Conservation (phyloP, 225 moss, liverwort and hornwort species). For the Thuidium tamariscinum region DNA sequence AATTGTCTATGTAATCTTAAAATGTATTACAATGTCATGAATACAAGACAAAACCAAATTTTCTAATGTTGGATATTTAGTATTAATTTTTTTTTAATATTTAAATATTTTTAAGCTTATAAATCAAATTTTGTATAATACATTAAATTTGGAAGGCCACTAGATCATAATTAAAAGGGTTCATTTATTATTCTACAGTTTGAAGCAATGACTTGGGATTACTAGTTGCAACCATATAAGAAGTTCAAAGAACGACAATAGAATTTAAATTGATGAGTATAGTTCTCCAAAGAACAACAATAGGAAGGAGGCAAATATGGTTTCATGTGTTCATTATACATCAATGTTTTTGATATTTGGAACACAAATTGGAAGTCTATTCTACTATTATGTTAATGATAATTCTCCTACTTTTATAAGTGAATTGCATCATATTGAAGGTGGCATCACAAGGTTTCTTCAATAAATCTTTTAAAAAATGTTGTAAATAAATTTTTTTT, state of each 20-base stretch:
- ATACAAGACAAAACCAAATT: neutral
- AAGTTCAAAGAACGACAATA: too few species aligned
- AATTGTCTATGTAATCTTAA: neutral
- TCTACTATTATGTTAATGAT: neutral
- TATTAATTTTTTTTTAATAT: too few species aligned
- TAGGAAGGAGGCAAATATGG: neutral
- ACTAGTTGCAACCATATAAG: too few species aligned
- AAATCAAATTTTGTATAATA: neutral
- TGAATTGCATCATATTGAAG: conserved; percentile 5
- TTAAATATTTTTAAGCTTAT: neutral
- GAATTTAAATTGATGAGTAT: too few species aligned
- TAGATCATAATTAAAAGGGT: neutral
- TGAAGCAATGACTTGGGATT: too few species aligned
- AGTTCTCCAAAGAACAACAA: too few species aligned
- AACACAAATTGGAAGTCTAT: conserved; percentile 15
- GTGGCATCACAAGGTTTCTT: conserved; percentile 16
- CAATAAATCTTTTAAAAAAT: neutral
- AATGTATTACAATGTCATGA: neutral
- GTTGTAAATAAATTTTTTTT: neutral
- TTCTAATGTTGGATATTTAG: fast-evolving
- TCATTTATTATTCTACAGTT: too few species aligned
- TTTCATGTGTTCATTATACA: conserved; percentile 17
- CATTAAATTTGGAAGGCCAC: neutral
- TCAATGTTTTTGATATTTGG: conserved; percentile 25
- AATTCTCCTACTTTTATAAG: conserved; percentile 16